Evolutionary conservation across 345 rosid genomes (phyloP).

Genomic region (Ailanthus altissimus): DNA sequence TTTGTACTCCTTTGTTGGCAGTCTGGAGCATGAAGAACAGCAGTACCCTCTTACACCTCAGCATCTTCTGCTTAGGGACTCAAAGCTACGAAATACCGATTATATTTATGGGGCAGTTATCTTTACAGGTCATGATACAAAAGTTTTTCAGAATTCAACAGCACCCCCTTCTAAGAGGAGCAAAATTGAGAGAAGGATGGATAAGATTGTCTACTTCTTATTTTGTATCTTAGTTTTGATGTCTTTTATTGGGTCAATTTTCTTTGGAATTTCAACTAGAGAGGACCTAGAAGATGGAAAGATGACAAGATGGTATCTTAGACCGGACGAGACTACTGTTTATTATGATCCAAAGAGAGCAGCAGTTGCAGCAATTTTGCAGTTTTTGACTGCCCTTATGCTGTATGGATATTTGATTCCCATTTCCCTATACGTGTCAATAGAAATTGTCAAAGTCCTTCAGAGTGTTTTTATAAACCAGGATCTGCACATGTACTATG

Average conservation of each 20-base stretch:
- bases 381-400: conserved; percentile 86
- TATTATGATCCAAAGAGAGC: conserved; percentile 71
- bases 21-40: conserved; percentile 63
- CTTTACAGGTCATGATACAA: conserved; percentile 89
- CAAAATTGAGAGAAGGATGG: conserved; percentile 82
- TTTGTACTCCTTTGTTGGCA: conserved; percentile 81
- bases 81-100: conserved; percentile 89
- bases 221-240: conserved; percentile 64
- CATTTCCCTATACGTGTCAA: conserved; percentile 86
- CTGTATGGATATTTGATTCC: conserved; percentile 90
- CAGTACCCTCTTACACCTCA: conserved; percentile 75
- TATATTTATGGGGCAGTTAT: conserved; percentile 77
- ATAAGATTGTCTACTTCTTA: conserved; percentile 69
- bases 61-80: conserved; percentile 91
- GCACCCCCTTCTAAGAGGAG: conserved; percentile 95
- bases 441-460: conserved; percentile 88
- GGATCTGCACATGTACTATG: conserved; percentile 79
- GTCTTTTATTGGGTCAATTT: conserved; percentile 65
- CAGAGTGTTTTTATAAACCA: conserved; percentile 91
- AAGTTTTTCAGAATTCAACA: conserved; percentile 92
- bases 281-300: conserved; percentile 62
- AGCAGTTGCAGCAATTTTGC: conserved; percentile 56
- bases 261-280: conserved; percentile 73
- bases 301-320: conserved; percentile 96
- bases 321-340: conserved; percentile 70